Percentiles rank a stretch among this genome's conserved stretches.
phyloP scores from a whole-genome alignment of 805 yeast species.

The Teunomyces pallodes region DNA sequence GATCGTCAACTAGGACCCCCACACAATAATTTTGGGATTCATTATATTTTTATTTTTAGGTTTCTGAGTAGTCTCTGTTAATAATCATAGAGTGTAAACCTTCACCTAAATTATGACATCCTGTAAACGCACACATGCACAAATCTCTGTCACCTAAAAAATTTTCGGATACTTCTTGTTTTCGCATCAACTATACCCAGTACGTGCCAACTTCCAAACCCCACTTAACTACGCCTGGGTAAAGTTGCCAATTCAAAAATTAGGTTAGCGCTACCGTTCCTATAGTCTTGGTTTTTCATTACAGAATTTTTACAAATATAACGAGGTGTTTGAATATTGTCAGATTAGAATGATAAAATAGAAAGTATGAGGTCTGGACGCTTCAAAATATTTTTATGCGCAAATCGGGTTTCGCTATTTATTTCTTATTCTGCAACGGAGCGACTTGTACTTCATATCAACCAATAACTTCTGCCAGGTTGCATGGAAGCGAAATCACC shows the following conservation, averaged over 20 bases:
- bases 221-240: neutral
- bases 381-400: neutral
- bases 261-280: neutral
- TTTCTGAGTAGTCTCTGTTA: neutral
- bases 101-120: neutral
- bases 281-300: neutral
- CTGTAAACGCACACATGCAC: neutral
- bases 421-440: neutral
- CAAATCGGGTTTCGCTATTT: neutral
- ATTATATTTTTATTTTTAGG: neutral
- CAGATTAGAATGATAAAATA: neutral
- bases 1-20: neutral
- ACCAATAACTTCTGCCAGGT: neutral
- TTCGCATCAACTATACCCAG: neutral
- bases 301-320: neutral
- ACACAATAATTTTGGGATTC: no score
- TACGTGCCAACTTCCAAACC: neutral
- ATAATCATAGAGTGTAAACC: neutral
- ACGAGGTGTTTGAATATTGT: neutral
- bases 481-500: neutral
- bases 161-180: neutral
- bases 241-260: neutral
- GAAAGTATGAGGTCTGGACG: neutral
- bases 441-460: neutral
- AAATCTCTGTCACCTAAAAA: neutral